phyloP scores from a whole-genome alignment of 2,329 filamentous ascomycete genomes.

The Nemania bipapillata region DNA sequence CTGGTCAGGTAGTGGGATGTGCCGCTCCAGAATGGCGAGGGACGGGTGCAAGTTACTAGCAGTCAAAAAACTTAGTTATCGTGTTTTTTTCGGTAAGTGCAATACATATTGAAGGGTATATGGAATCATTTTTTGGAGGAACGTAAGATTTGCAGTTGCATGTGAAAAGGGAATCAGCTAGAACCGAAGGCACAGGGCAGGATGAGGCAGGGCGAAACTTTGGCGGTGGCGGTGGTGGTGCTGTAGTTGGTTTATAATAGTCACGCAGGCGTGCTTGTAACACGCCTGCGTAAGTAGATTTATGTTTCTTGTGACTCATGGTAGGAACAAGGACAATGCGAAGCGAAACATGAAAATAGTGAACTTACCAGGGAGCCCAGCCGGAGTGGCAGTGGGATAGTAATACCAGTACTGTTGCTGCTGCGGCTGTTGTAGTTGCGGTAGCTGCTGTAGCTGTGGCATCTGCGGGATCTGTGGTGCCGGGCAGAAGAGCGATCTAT shows the following conservation, averaged over 20 bases:
- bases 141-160: background rate
- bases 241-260: background rate
- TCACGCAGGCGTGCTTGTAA: background rate
- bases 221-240: background rate
- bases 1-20: conserved; percentile 30
- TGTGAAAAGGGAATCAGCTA: background rate
- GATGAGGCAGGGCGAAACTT: background rate
- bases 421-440: conserved; percentile 1
- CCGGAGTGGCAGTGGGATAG: conserved; percentile 1
- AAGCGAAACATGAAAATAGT: background rate
- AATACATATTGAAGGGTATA: background rate
- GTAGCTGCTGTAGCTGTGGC: background rate
- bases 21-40: conserved; percentile 26
- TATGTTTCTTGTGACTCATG: background rate
- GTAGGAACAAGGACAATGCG: background rate
- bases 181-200: background rate
- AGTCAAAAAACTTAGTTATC: conserved; percentile 2
- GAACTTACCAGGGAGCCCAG: conserved; percentile 20
- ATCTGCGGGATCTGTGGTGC: background rate
- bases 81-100: background rate
- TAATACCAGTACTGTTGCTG: conserved; percentile 20
- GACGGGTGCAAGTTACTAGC: conserved; percentile 11
- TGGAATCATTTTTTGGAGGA: background rate
- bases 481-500: conserved; percentile 15
- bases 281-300: background rate